These are phyloP conservation scores for Castanea sativa DNA, from an alignment of 306 rosid genomes.

Conservation along the genomic window DNA sequence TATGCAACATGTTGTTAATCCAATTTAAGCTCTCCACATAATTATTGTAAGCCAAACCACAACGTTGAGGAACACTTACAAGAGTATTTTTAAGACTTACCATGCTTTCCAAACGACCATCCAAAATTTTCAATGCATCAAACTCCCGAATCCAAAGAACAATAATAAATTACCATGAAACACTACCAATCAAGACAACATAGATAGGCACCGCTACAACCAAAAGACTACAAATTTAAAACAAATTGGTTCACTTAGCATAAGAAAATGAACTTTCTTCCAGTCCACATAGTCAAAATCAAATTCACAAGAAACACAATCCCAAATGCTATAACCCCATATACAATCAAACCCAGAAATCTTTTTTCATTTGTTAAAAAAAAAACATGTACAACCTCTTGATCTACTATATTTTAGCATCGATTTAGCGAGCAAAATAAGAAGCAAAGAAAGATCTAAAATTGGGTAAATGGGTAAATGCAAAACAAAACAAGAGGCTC, in stretches of 20 bases:
- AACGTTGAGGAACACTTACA: too few relatives aligned
- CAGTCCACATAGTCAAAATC: too few relatives aligned
- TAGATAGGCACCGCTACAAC: conserved; percentile 1
- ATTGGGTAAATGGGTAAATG: conserved; percentile 19
- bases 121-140: not conserved
- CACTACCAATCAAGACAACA: not conserved
- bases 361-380: not conserved
- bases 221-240: too few relatives aligned
- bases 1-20: too few relatives aligned
- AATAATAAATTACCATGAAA: not conserved
- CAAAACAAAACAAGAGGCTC: conserved; percentile 20
- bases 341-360: not conserved
- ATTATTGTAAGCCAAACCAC: too few relatives aligned
- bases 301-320: conserved; percentile 6
- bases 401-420: conserved; percentile 33
- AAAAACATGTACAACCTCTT: conserved; percentile 15
- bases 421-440: conserved; percentile 23
- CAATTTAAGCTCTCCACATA: too few relatives aligned
- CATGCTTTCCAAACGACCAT: not conserved
- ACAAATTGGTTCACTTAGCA: too few relatives aligned
- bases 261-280: not conserved
- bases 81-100: not conserved
- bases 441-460: conserved; percentile 28
- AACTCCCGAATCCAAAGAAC: not conserved
- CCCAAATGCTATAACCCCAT: conserved; percentile 31